Conservation (phyloP, 1,284 basidiomycete genomes). For the Malassezia caprae region DNA sequence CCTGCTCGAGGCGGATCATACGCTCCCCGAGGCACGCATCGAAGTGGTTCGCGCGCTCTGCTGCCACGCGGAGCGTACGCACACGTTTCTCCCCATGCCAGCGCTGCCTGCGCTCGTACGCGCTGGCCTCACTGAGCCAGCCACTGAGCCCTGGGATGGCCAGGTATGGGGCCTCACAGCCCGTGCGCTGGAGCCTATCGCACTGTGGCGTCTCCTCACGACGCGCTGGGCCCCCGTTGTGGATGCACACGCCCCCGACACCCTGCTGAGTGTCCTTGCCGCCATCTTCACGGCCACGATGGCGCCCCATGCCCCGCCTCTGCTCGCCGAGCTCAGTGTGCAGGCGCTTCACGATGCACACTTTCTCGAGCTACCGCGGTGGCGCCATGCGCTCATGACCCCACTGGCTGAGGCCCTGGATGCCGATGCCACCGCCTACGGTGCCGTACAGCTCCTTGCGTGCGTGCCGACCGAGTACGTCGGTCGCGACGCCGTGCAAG, state of each 20-base stretch:
- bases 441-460: not conserved
- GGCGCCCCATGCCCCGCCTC: not conserved
- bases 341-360: conserved; percentile 16
- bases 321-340: not conserved
- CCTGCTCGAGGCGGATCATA: not conserved
- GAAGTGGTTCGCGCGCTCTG: not conserved
- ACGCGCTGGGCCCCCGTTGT: conserved; percentile 24
- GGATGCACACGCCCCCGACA: conserved; percentile 14
- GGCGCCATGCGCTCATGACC: conserved; percentile 17
- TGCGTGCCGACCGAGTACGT: conserved; percentile 1
- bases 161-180: conserved; percentile 3
- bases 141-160: conserved; percentile 7
- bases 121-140: not conserved
- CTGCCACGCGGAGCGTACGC: not conserved
- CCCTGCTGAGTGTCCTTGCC: not conserved
- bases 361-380: conserved; percentile 27
- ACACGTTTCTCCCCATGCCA: not conserved
- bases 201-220: conserved; percentile 25
- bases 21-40: not conserved
- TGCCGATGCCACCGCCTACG: not conserved
- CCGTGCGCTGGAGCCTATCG: not conserved
- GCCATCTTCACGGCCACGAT: not conserved
- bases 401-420: not conserved
- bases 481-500: not conserved
- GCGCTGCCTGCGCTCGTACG: not conserved